Base-by-base conservation (phyloP, 2,329 filamentous ascomycete genomes). In the Aspergillus persii region DNA sequence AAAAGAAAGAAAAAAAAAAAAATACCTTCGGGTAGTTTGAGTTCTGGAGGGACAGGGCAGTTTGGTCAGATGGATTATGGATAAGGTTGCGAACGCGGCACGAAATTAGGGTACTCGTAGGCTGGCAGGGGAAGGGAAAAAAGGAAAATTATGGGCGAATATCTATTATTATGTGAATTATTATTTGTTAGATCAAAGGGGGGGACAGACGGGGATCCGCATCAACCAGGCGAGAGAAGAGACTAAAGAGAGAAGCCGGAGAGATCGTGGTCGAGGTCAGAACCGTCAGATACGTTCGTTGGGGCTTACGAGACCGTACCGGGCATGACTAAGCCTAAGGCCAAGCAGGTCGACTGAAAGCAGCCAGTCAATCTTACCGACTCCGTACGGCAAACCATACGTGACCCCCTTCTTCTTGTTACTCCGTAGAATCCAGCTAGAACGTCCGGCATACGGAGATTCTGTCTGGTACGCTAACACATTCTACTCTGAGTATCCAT, bases 181-280 rank as follows among this genome's bases (percentile, higher is more conserved):
- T 11, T 47, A 47, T 23, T 41, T 47, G 44, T 5, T 47, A 12
- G 44, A 9, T 6, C 12, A 8, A 46, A 39, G 41, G 50, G 51
- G 51, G 53, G 57, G 52, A 36, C 50, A 18, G 44, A 23, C 23
- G 41, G 53, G 60, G 60, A 62, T 62, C 60, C 62, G 60, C 60
- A 61, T 36, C 29, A 9, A 54, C 30, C 4, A 44, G 36, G 41
- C 23, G 36, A 23, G 18, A 23, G 18, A 23, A 23, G 18, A 23
- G 18, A 23, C 18, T 23, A 23, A 31, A 29, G 50, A 50, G 44
- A 51, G 55, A 55, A 36, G 54, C 11, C n/a, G 11, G 26, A 23
- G 56, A 61, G 61, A 57, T 57, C 59, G 57, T 61, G 59, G 56
- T 41, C 61, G 50, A 51, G 56, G 58, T 59, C 39, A 54, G 56